A percentile compares a stretch with the other conserved stretches of the same genome.
These are phyloP conservation scores for Halophytophthora polymorphica DNA, from an alignment of 352 stramenopile genomes.

Conservation along the genomic window DNA sequence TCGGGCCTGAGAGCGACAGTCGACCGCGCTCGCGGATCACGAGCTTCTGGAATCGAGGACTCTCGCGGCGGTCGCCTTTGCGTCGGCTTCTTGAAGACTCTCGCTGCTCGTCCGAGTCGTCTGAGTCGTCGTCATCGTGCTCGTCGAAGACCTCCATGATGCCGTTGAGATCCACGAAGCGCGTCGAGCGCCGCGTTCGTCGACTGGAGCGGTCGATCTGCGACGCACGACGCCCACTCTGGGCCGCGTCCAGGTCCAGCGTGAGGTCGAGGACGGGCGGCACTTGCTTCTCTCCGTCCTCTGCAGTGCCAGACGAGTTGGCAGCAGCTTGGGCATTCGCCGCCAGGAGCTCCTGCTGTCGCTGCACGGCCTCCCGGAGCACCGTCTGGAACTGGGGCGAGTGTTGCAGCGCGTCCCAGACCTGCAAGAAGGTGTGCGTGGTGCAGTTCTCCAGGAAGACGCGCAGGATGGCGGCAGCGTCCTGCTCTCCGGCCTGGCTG, in stretches of 20 bases:
- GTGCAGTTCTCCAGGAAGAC: conserved; percentile 52
- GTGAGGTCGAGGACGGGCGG: background rate
- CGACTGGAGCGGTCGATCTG: conserved; percentile 7
- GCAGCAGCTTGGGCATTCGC: conserved; percentile 1
- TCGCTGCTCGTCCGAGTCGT: conserved; percentile 12
- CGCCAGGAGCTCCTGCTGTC: conserved; percentile 1
- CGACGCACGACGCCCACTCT: conserved; percentile 8
- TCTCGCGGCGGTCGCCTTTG: conserved; percentile 8
- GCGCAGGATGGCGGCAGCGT: conserved; percentile 39
- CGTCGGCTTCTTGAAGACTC: conserved; percentile 2
- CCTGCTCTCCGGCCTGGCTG: conserved; percentile 47
- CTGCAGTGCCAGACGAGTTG: background rate
- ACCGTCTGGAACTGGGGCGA: conserved; percentile 44
- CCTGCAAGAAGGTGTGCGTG: conserved; percentile 34
- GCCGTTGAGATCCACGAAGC: conserved; percentile 46
- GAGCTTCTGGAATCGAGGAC: conserved; percentile 30
- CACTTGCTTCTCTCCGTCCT: conserved; percentile 7
- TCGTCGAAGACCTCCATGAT: conserved; percentile 54
- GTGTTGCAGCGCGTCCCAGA: conserved; percentile 51
- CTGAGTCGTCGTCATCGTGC: conserved; percentile 19
- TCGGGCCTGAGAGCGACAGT: conserved; percentile 22
- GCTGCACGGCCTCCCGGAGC: conserved; percentile 23
- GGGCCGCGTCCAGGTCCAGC: conserved; percentile 3
- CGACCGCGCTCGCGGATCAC: conserved; percentile 46
- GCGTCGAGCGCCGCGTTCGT: conserved; percentile 14